Evolutionary conservation across 441 rosid species (phyloP), one percentile per base, ranked within the genome.

Genomic region (Gossypium schwendimanii): DNA sequence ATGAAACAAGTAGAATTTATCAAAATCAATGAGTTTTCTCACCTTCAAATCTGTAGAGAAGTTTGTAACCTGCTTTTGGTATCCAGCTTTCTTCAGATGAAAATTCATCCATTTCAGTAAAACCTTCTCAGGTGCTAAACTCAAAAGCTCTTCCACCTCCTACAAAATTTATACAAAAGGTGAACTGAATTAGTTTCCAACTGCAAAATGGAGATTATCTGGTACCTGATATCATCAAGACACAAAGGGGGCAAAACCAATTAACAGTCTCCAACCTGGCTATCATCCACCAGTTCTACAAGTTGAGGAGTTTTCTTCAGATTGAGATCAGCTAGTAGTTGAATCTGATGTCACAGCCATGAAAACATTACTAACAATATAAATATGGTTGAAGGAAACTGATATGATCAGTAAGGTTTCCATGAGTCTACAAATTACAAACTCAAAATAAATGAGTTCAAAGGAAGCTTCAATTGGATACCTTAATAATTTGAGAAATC

Each of bases 401-500:
- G 31, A 26, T 39, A 28, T 3, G 45, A 64, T 70, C 28, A 55
- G 3, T 57, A 31, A 41, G 49, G 23, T 21, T 66, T 73, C 54
- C 31, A 44, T 57, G 31, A 23, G 18, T 61, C 50, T 20, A 74
- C 14, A 17, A 20, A 18, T 20, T 28, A 59, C 8, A 70, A 64
- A 63, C 26, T 23, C 21, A 21, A 23, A 28, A 31, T 23, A 23
- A 21, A 23, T 15, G 1, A 24, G 45, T 41, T 8, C 57, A 49
- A 67, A 36, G 59, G 69, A 77, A 53, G 18, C 45, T 69, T 52
- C 14, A 72, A 62, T 59, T 31, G 33, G 64, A 50, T 90, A 96
- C 99, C 99, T 96, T 96, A n/a, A 96, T 78, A 50, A 96, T 91
- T 87, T 96, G 99, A 70, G 98, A 96, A 76, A 96, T 93, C 86